These are phyloP conservation scores for Fusarium devonianum DNA, from an alignment of 2,329 filamentous ascomycete genomes.

Conservation along the genomic window DNA sequence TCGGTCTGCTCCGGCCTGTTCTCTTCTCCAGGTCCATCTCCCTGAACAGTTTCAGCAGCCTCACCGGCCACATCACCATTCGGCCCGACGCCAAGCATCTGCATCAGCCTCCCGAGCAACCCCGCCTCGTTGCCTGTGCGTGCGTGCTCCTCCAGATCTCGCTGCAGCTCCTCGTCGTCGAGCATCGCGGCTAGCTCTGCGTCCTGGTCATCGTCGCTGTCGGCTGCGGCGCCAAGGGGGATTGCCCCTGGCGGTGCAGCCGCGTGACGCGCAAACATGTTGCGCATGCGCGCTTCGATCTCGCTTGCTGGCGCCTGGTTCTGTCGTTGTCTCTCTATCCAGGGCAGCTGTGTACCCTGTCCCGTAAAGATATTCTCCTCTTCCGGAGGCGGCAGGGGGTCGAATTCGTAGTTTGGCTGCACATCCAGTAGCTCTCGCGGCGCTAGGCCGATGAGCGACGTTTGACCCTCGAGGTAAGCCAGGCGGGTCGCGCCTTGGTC, in stretches of 20 bases:
- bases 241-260: constrained; percentile 12
- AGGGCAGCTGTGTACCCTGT: constrained; percentile 29
- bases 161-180: constrained; percentile 45
- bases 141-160: constrained; percentile 44
- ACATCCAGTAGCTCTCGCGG: constrained; percentile 69
- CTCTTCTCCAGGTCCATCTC: constrained; percentile 8
- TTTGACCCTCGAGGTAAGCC: constrained; percentile 78
- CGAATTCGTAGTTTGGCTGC: constrained; percentile 76
- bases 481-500: constrained; percentile 71
- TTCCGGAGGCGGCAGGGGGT: constrained; percentile 77
- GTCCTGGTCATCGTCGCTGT: constrained; percentile 41
- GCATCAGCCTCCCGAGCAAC: constrained; percentile 27
- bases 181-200: constrained; percentile 35
- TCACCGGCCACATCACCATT: constrained; percentile 18
- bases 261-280: constrained; percentile 39
- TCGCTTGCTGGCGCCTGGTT: constrained; percentile 20
- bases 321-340: constrained; percentile 14
- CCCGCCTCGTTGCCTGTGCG: constrained; percentile 39
- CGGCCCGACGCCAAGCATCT: constrained; percentile 28
- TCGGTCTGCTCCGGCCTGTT: constrained; percentile 4
- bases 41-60: constrained; percentile 16
- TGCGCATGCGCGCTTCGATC: constrained; percentile 41
- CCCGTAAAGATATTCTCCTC: constrained; percentile 53
- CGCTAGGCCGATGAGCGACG: constrained; percentile 72
- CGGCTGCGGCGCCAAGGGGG: constrained; percentile 20